Conservation (phyloP, 208 protist species). For the Trypanosoma melophagium region DNA sequence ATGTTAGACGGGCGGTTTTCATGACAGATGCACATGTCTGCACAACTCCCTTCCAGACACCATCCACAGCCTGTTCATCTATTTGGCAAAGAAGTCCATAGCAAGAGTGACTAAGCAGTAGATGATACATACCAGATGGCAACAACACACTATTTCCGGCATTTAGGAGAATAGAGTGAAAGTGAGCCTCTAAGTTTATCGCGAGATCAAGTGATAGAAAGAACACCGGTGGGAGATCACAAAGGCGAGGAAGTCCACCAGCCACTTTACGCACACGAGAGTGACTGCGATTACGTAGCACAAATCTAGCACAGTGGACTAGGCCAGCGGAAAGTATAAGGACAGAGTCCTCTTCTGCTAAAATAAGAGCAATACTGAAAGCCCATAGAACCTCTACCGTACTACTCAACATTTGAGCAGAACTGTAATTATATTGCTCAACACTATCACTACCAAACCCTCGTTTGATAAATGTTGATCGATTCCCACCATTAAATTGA, state of each 20-base stretch:
- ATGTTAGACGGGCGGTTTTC: conserved; percentile 8
- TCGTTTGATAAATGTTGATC: not conserved
- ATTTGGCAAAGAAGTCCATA: conserved; percentile 17
- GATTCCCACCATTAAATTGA: not conserved
- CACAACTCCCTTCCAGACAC: not conserved
- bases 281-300: not conserved
- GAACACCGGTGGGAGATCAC: conserved; percentile 18
- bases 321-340: conserved; percentile 3
- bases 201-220: conserved; percentile 24
- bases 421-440: not conserved
- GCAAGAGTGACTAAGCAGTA: conserved; percentile 14
- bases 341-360: conserved; percentile 7
- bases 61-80: not conserved
- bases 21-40: conserved; percentile 13
- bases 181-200: conserved; percentile 13
- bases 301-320: not conserved
- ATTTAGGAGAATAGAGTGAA: conserved; percentile 9
- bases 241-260: not conserved
- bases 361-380: conserved; percentile 23
- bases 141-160: not conserved
- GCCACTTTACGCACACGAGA: not conserved
- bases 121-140: conserved; percentile 6
- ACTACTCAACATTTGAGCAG: not conserved
- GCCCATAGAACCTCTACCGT: conserved; percentile 27
- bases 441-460: not conserved